Evolutionary conservation across 345 rosid genomes (phyloP), one percentile per base, ranked within the genome.

Genomic region (Ricinus communis): DNA sequence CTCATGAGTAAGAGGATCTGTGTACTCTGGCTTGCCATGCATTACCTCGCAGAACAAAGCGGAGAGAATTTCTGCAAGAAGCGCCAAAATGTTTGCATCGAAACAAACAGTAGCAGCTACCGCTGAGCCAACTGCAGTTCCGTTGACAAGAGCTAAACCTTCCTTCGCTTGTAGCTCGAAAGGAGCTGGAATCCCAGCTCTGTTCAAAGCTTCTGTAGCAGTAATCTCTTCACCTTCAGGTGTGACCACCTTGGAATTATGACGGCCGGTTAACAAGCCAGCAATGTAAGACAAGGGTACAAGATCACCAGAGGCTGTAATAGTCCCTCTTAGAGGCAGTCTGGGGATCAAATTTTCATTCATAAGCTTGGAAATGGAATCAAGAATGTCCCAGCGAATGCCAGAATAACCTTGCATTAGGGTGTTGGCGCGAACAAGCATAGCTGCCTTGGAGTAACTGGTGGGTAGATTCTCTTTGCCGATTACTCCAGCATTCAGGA

Each of bases 111-210:
- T 83, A 0, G 86, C 83, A 22, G 88, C 88, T 15, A 83, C 83
- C 24, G 85, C 88, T 9, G 88, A 85, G 33, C 86, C 88, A 41
- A 85, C 86, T 0, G 88, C 85, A 1, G 85, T 85, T 62, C 86
- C 88, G 50, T 79, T 85, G 13, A 83, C 88, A 0, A 83, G 80
- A 55, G 88, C 86, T 31, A 85, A 66, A 21, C 86, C 88, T 81
- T 85, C 88, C 66, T 85, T 85, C 0, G 88, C 83, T 33, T 85
- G 83, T 1, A 85, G 78, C 77, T 79, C 83, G 3, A 82, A 85
- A 4, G 81, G 83, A 61, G 71, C 72, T 0, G 43, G 19, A 68
- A 83, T 71, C 33, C 86, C 86, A 36, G 80, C 83, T 53, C 82
- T 79, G 45, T 68, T 70, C 67, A 85, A 61, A 11, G 88, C 86